phyloP scores from a whole-genome alignment of 2,329 filamentous ascomycete genomes.

The Aspergillus pseudoterreus region DNA sequence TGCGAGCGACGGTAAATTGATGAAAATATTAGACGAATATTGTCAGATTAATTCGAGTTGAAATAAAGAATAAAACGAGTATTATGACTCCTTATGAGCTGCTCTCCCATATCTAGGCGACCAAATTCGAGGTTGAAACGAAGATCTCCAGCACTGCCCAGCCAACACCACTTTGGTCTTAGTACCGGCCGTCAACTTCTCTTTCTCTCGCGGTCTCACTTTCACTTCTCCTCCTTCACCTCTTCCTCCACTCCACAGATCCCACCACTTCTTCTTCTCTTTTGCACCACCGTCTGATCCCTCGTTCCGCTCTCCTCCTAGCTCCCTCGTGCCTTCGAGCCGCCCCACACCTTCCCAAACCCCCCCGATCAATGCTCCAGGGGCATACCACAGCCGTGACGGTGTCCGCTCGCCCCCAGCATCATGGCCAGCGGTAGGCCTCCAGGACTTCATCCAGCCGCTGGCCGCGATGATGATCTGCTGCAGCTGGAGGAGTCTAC shows the following conservation, averaged over 20 bases:
- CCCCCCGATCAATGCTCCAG: conserved; percentile 37
- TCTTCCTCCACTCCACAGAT: no score
- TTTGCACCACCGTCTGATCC: no score
- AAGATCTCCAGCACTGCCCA: neutral
- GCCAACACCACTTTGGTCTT: neutral
- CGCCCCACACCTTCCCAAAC: neutral
- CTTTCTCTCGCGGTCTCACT: neutral
- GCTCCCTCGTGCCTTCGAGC: neutral
- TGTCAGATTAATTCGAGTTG: no score
- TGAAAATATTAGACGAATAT: no score
- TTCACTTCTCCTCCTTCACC: neutral
- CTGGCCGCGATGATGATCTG: conserved; percentile 43
- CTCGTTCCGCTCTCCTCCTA: neutral
- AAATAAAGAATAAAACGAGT: no score
- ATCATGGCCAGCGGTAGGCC: conserved; percentile 53
- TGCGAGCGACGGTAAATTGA: no score
- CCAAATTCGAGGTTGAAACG: neutral
- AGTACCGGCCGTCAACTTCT: neutral
- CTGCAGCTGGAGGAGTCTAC: conserved; percentile 40
- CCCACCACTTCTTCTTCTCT: no score
- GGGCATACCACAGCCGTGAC: conserved; percentile 27
- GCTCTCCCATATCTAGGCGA: no score
- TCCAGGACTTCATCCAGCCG: conserved; percentile 46
- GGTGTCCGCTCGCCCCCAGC: conserved; percentile 33
- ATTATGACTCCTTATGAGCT: no score